Base-by-base conservation (phyloP, 2,329 filamentous ascomycete genomes). In the Karstenula rhodostoma region DNA sequence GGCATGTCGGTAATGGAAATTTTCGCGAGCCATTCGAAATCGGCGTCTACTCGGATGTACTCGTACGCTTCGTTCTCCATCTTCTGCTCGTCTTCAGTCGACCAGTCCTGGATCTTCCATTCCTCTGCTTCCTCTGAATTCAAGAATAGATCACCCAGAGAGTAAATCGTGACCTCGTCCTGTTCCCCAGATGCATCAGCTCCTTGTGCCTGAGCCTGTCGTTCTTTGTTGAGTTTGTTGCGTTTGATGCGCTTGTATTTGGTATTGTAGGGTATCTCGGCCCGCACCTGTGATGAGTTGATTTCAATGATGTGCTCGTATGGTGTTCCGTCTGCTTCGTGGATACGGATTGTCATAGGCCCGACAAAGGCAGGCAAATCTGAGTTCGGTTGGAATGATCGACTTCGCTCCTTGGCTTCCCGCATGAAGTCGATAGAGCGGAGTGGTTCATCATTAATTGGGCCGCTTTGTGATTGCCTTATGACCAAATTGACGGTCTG, bases 301-400 rank as follows among this genome's bases (percentile, higher is more conserved):
- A 99, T 96, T 71, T 97, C 93, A 33, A 98, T 90, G 64, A 97
- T 97, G 74, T 99, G 95, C 75, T 99, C 95, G 73, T 99, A 99
- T 2, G 95, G 95, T 0, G 95, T 98, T 10, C 95, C 95, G 73
- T 99, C 96, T 25, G 95, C 95, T 81, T 99, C 95, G 79, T 99
- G 95, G 64, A 99, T 97, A 33, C 95, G 86, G 64, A 99, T 94
- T 0, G 95, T 99, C 92, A 99, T 97, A 0, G 95, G 94, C 0
- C 95, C 95, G 53, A 93, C 95, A 71, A 98, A 98, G 1, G 92
- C 85, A n/a, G 89, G 86, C 65, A 92, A 91, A 17, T 92, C 81
- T 56, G 88, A 85, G 15, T 88, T 89, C 17, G 88, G 85, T 59
- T 88, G 88, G 37, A 96, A 85, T 33, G 86, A 86, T 62, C 89